Base-by-base conservation (phyloP, 768 basidiomycete species). In the Dentipellis fragilis region DNA sequence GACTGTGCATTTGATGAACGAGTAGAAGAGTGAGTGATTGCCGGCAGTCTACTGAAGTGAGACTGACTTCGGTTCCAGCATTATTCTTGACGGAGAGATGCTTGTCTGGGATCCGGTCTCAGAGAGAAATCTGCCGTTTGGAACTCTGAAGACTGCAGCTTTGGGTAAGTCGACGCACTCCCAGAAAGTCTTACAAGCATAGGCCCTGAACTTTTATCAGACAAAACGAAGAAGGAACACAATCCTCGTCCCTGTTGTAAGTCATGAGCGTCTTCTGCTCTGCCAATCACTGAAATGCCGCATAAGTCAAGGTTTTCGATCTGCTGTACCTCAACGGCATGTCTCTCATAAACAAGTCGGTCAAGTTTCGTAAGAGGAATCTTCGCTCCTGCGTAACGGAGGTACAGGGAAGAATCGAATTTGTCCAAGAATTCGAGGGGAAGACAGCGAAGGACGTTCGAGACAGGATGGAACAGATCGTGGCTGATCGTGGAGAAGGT, bases 31-130 rank as follows among this genome's bases (percentile, higher is more conserved):
- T 96, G 59, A 62, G 91, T 64, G 8, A 8, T 36, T 47, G 39
- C 11, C 11, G 35, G 8, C 23, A 12, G 17, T 17, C 3, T 23
- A 38, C 50, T 45, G 21, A 42, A 16, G n/a, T 1, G 10, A 16
- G 35, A 11, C 21, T 46, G 17, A 22, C 56, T 6, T 34, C 3
- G 16, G 35, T 17, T 21, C 3, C 56, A 97, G 95, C 51, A 86
- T 95, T 62, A 90, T 98, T 49, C 69, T 99, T 12, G 96, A 99
- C 62, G 96, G 96, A 0, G 96, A 99, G 68, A 98, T 99, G 95
- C 73, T 99, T 35, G 95, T 97, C 2, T 98, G 89, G 89, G 96
- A 98, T 68, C 95, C 95, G 0, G 75, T 87, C 3, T 84, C 90
- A 0, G 85, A 87, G 63, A 82, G 89, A 19, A 89, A 91, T 64